Conservation (phyloP, 805 yeast genomes). For the Cyberlindnera maritima region DNA sequence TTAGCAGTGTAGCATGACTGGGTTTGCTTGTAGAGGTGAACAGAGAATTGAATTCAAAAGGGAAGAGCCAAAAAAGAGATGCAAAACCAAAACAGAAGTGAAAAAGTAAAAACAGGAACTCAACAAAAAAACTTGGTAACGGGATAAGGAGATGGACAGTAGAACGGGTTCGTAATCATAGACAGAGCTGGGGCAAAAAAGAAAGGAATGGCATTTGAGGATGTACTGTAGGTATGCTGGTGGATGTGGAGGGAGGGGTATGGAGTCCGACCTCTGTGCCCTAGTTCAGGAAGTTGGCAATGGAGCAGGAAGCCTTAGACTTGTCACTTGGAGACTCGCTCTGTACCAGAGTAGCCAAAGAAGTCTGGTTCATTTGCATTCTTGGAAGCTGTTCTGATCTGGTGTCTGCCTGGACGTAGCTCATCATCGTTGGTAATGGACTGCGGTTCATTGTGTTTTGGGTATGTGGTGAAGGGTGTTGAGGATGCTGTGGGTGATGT, state of each 20-base stretch:
- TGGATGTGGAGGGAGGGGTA: too few relatives aligned
- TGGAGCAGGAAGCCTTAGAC: conserved; percentile 7
- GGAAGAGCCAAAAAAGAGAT: background rate
- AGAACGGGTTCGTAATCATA: background rate
- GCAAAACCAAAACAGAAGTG: background rate
- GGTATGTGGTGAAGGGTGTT: conserved; percentile 1
- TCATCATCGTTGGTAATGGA: background rate
- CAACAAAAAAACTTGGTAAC: background rate
- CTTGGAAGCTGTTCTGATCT: background rate
- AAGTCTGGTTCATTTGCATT: background rate
- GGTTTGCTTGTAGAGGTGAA: background rate
- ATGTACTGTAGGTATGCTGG: too few relatives aligned
- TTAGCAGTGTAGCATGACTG: too few relatives aligned
- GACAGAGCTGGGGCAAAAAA: background rate
- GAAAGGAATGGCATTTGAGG: too few relatives aligned
- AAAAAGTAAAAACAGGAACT: background rate
- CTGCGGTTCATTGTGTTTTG: background rate
- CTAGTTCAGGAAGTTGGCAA: background rate
- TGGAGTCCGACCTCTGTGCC: too few relatives aligned
- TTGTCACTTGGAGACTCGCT: conserved; percentile 6
- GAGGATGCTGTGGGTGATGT: conserved; percentile 10
- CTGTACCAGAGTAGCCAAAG: background rate
- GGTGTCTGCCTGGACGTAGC: background rate
- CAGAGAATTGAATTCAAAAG: background rate
- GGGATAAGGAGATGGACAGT: background rate